phyloP scores from a whole-genome alignment of 495 filamentous ascomycete genomes.

The Filosporella fistucella region DNA sequence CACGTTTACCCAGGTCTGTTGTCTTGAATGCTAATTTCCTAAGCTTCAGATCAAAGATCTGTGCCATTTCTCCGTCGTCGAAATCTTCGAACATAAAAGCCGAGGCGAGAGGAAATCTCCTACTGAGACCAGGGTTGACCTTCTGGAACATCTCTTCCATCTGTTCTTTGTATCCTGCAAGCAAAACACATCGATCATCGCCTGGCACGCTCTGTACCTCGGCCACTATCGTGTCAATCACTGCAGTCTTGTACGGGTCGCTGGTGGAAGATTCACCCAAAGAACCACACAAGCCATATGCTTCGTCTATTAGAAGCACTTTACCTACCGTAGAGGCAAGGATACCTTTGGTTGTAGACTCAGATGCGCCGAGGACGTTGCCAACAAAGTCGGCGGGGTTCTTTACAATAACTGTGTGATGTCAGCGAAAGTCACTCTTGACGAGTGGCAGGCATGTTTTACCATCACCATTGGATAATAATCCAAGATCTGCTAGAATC shows the following conservation, averaged over 20 bases:
- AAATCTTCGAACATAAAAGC: conserved; percentile 75
- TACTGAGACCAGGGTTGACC: conserved; percentile 68
- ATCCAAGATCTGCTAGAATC: conserved; percentile 56
- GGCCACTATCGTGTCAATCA: conserved; percentile 77
- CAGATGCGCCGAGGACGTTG: conserved; percentile 56
- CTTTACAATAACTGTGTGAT: conserved; percentile 52
- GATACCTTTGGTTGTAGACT: conserved; percentile 68
- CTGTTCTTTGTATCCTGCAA: conserved; percentile 73
- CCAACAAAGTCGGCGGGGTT: conserved; percentile 75
- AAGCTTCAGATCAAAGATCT: conserved; percentile 57
- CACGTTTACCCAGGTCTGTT: conserved; percentile 34
- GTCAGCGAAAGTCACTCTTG: neutral
- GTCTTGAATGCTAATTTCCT: conserved; percentile 37
- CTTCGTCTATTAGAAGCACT: conserved; percentile 74
- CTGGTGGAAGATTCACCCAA: conserved; percentile 8
- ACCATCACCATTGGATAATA: conserved; percentile 62
- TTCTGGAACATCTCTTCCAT: conserved; percentile 78
- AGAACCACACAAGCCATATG: conserved; percentile 46
- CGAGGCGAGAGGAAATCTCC: conserved; percentile 61
- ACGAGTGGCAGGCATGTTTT: conserved; percentile 10
- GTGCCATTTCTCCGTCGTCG: conserved; percentile 46
- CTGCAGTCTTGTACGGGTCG: conserved; percentile 59
- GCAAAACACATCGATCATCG: conserved; percentile 72
- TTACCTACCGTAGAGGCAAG: conserved; percentile 63
- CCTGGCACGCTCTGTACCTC: conserved; percentile 74